Base-by-base conservation (phyloP, 176 grass and related monocot genomes). In the Tillandsia fasciculata region DNA sequence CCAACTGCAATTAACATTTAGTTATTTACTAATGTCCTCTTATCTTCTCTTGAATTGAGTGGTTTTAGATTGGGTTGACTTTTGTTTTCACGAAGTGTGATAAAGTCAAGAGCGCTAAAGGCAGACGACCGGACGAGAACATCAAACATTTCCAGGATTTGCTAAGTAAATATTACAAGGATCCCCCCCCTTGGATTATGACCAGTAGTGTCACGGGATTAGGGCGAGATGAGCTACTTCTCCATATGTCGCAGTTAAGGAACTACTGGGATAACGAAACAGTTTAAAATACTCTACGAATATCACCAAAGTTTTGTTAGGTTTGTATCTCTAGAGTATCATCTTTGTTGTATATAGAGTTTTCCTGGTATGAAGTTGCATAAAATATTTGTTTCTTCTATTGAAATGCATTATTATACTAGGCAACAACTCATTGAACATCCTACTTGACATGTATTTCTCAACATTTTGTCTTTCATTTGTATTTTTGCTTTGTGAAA, bases 81-180 rank as follows among this genome's bases (percentile, higher is more conserved):
- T 93, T 88, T 90, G 87, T 99, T 12, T 99, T 93, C 84, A 99
- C 89, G 13, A 99, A 99, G 85, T 99, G 94, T 2, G 94, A 99
- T 82, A 99, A 97, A 87, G 67, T 77, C 17, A 96, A 85, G 81
- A 79, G 77, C 20, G 83, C 79, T 15, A 97, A 90, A 77, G 94
- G 94, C 24, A 86, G 69, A 14, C 77, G 82, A 26, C 85, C 89
- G 50, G 84, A 88, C 1, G 94, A 90, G 67, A 93, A 99, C 70
- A 89, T 99, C 82, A 90, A 79, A 73, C 75, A 56, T 71, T 93
- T 99, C 81, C 94, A 93, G 74, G 89, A 92, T 42, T 69, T 82
- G 7, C 85, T 99, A 49, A 86, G 88, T 33, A 63, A 63, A 23
- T 64, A 87, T 66, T 99, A 99, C 68, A 27, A 75, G 28, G 84